phyloP scores from a whole-genome alignment of 768 basidiomycete species.

The Russula compacta region DNA sequence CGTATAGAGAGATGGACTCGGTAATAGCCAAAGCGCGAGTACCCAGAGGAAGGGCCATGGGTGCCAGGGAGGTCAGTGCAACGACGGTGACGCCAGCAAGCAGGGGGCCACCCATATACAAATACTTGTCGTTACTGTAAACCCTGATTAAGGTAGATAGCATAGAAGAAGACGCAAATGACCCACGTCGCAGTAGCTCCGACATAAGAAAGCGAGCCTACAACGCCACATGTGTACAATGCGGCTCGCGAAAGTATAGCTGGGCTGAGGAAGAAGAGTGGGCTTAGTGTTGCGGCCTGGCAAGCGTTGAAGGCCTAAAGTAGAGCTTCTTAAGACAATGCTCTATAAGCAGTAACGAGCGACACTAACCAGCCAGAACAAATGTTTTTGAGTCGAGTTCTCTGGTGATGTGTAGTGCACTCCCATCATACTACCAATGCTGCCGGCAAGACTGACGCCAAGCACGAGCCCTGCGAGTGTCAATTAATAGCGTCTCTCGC shows the following conservation, averaged over 20 bases:
- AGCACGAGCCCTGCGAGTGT: conserved; percentile 57
- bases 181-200: conserved; percentile 79
- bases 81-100: conserved; percentile 86
- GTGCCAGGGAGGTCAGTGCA: conserved; percentile 77
- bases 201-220: conserved; percentile 79
- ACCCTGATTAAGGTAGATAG: background rate
- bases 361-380: conserved; percentile 64
- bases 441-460: conserved; percentile 68
- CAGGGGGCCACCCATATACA: conserved; percentile 81
- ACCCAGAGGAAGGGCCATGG: conserved; percentile 81
- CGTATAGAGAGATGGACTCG: conserved; percentile 76
- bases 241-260: conserved; percentile 81
- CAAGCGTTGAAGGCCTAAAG: conserved; percentile 71
- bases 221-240: conserved; percentile 77
- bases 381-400: conserved; percentile 64
- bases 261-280: conserved; percentile 82
- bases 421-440: conserved; percentile 82
- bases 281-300: conserved; percentile 80
- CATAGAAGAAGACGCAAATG: background rate
- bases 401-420: conserved; percentile 72
- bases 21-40: conserved; percentile 65
- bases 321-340: background rate
- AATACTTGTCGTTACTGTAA: conserved; percentile 62
- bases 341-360: background rate
- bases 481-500: background rate